Base-by-base conservation (phyloP, 768 basidiomycete genomes). In the Serpula lacrymans region DNA sequence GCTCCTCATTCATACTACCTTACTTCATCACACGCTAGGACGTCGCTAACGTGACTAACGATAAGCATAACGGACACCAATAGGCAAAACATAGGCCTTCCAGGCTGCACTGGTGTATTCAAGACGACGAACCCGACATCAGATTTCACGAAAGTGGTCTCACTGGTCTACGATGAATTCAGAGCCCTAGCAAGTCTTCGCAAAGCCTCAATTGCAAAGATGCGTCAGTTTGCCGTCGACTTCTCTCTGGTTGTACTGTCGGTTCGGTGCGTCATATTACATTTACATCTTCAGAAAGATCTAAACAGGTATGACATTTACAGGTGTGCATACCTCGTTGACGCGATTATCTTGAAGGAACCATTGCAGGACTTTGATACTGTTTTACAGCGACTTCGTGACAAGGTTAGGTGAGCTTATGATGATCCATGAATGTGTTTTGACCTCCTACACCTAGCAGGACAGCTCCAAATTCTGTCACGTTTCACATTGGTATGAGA, bases 241-340 rank as follows among this genome's bases (percentile, higher is more conserved):
- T 46, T 70, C 30, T 62, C 64, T 42, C 43, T 76, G 29, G 57
- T 78, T 13, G 71, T 65, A 5, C 53, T 69, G 14, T 55, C 62
- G 37, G 46, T 74, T 34, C 64, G 75, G 75, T 75, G 28, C 47
- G 68, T 41, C 20, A 18, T 21, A 16, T 31, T 14, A 9, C 38
- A 13, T 28, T 40, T 25, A 31, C 20, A 10, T 27, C 18, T 27
- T 26, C 11, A 11, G 37, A 18, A 6, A 31, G 22, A 28, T 31
- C 32, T 40, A 26, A 7, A 26, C n/a, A 28, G 20, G 37, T 25
- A 40, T 27, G 32, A 26, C 28, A 10, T 21, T 32, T 21, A 21
- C 47, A 75, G 80, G 27, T 58, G 66, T 21, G 74, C 66, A 16
- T 78, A 74, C 53, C 63, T 83, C 3, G 67, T 80, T 17, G 80